Evolutionary conservation across 176 grass and related monocot genomes (phyloP).

Genomic region (Bonia amplexicaulis): DNA sequence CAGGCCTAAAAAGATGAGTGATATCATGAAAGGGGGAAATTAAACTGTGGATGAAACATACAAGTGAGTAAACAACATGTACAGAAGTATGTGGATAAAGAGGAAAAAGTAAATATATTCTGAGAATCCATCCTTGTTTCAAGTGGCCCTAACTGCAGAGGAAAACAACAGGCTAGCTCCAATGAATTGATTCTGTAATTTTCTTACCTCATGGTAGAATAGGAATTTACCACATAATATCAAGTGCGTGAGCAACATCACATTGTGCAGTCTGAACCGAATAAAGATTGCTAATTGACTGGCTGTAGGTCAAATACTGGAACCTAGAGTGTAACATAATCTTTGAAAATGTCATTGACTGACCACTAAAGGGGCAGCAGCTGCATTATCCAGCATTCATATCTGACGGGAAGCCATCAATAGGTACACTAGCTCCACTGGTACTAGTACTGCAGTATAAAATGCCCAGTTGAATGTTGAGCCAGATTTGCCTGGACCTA

Average conservation of each 20-base stretch:
- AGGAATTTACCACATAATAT: not conserved
- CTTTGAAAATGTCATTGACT: conserved; percentile 15
- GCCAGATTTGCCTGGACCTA: not conserved
- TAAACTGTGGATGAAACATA: conserved; percentile 28
- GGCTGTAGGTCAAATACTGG: not conserved
- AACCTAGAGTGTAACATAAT: not conserved
- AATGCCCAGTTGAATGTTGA: not conserved
- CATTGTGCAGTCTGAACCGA: conserved; percentile 25
- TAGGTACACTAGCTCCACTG: not conserved
- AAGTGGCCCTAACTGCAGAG: conserved; percentile 3
- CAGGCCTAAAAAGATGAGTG: conserved; percentile 40
- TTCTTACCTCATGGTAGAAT: not conserved
- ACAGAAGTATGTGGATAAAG: conserved; percentile 4
- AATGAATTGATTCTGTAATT: not conserved
- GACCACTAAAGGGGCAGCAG: conserved; percentile 31
- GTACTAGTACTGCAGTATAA: not conserved
- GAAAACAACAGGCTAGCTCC: not conserved
- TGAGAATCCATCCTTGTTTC: conserved; percentile 35
- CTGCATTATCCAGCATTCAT: not conserved
- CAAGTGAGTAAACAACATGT: conserved; percentile 1
- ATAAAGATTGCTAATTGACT: not conserved
- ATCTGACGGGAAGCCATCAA: conserved; percentile 20
- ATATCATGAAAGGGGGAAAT: not conserved
- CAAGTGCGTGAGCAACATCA: conserved; percentile 16
- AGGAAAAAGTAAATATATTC: conserved; percentile 1